Conservation (phyloP, 73 alveolate genomes). For the Tetrahymena malaccensis region DNA sequence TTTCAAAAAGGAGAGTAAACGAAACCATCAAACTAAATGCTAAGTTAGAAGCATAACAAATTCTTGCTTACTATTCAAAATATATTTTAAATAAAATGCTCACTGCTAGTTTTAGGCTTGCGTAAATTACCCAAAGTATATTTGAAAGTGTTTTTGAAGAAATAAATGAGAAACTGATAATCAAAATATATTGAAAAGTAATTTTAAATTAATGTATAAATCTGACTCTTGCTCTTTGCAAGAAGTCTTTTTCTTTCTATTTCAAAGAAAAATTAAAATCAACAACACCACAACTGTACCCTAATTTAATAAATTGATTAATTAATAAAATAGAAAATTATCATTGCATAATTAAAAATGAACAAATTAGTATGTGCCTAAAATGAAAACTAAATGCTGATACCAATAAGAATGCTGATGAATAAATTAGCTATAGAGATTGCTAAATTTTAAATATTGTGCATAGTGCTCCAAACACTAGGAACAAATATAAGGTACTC, state of each 20-base stretch:
- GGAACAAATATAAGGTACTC: not conserved
- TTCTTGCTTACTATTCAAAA: not conserved
- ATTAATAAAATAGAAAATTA: not conserved
- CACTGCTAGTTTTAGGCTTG: not conserved
- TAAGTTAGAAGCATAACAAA: not conserved
- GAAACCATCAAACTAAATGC: not conserved
- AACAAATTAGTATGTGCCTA: no score
- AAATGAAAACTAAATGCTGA: not conserved
- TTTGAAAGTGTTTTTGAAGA: not conserved
- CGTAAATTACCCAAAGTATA: not conserved
- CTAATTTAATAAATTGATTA: not conserved
- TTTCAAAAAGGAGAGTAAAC: not conserved
- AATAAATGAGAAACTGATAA: not conserved
- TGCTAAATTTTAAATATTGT: not conserved
- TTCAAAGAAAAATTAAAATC: not conserved
- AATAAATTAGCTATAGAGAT: not conserved
- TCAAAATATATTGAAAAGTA: not conserved
- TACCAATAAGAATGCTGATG: not conserved
- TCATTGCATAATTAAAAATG: no score
- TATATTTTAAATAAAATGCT: not conserved
- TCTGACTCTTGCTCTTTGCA: not conserved
- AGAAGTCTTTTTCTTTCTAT: not conserved
- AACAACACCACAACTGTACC: not conserved
- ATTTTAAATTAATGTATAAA: not conserved
- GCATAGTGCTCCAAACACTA: not conserved